Evolutionary conservation across 2,329 filamentous ascomycete species (phyloP).

Genomic region (Phialophora tarda): DNA sequence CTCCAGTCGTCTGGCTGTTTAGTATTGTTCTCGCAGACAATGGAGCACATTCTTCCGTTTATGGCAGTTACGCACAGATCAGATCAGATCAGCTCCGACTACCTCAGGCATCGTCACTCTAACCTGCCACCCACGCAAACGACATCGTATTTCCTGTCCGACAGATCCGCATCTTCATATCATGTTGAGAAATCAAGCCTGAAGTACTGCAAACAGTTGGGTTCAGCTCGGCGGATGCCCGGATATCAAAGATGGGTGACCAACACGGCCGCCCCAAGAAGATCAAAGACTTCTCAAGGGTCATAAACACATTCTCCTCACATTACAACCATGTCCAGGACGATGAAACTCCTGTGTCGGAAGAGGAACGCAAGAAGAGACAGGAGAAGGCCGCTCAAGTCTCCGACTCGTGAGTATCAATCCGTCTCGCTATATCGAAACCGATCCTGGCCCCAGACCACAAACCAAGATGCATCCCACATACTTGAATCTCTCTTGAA

Average conservation of each 20-base stretch:
- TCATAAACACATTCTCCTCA: slow-evolving; percentile 22
- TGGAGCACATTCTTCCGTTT: not conserved
- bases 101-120: not conserved
- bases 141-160: not conserved
- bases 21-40: slow-evolving; percentile 3
- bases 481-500: not conserved
- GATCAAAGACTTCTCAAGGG: slow-evolving; percentile 21
- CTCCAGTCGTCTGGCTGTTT: not conserved
- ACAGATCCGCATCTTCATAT: not conserved
- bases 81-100: not conserved
- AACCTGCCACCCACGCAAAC: not conserved
- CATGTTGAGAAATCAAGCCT: not conserved
- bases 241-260: slow-evolving; percentile 7
- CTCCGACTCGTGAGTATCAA: slow-evolving; percentile 27
- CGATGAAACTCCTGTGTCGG: slow-evolving; percentile 17
- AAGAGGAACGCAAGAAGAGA: slow-evolving; percentile 22
- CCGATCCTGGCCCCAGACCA: not conserved
- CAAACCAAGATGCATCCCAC: not conserved
- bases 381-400: slow-evolving; percentile 19
- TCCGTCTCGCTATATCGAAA: not conserved
- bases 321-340: slow-evolving; percentile 18
- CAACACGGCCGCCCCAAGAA: not conserved
- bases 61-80: not conserved
- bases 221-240: not conserved
- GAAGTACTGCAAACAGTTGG: not conserved